These are phyloP conservation scores for Backusella liffmaniae DNA, from an alignment of 192 early-diverging fungal species.

Conservation along the genomic window DNA sequence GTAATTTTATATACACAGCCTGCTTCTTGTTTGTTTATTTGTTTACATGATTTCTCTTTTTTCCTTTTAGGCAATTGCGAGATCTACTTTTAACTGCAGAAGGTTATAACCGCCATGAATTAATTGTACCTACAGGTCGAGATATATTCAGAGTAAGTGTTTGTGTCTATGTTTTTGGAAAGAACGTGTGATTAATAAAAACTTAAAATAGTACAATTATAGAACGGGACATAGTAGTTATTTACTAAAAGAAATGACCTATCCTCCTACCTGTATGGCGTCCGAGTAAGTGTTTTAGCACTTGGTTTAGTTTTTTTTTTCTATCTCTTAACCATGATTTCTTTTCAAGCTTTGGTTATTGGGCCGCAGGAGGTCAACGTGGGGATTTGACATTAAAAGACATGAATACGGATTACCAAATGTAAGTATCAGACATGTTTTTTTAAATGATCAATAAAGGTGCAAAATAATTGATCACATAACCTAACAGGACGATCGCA, in stretches of 20 bases:
- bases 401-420: slow-evolving; percentile 59
- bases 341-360: slow-evolving; percentile 53
- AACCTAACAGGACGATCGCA: slow-evolving; percentile 37
- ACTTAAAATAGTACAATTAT: slow-evolving; percentile 47
- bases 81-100: slow-evolving; percentile 84
- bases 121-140: slow-evolving; percentile 79
- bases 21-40: slow-evolving; percentile 7
- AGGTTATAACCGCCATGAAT: slow-evolving; percentile 57
- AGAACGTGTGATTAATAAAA: neutral
- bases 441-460: too few species aligned
- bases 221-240: slow-evolving; percentile 48
- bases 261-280: slow-evolving; percentile 76
- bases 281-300: slow-evolving; percentile 47
- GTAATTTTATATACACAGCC: slow-evolving; percentile 31
- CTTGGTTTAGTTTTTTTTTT: too few species aligned
- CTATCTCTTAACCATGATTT: neutral
- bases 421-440: neutral
- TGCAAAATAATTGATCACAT: neutral
- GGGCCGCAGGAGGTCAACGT: slow-evolving; percentile 91
- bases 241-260: slow-evolving; percentile 70
- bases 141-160: slow-evolving; percentile 46
- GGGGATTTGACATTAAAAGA: slow-evolving; percentile 79
- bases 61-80: slow-evolving; percentile 79
- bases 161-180: slow-evolving; percentile 10
- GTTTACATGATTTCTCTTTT: neutral